Conservation (phyloP, 106 monocot genomes). For the Iris macrosiphon region DNA sequence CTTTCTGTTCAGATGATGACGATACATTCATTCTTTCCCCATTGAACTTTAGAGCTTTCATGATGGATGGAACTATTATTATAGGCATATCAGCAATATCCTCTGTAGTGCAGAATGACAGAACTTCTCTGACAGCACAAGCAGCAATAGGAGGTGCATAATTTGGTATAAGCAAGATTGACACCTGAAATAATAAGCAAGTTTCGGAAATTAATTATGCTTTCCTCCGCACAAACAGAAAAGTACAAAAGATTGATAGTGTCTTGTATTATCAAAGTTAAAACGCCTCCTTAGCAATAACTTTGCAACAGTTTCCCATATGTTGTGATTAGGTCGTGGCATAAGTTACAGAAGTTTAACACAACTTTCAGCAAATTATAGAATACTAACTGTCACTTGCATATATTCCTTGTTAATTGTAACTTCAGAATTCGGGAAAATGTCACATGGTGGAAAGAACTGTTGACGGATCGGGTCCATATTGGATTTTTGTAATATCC, state of each 20-base stretch:
- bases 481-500: too few species aligned
- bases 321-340: too few species aligned
- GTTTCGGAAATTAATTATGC: background rate
- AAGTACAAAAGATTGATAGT: background rate
- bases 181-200: conserved; percentile 29
- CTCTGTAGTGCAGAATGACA: conserved; percentile 25
- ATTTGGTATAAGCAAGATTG: conserved; percentile 46
- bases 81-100: conserved; percentile 13
- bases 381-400: too few species aligned
- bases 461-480: too few species aligned
- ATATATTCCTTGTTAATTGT: too few species aligned
- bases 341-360: too few species aligned
- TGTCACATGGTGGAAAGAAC: too few species aligned
- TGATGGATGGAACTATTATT: conserved; percentile 41
- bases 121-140: conserved; percentile 55
- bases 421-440: too few species aligned
- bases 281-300: too few species aligned
- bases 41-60: conserved; percentile 20
- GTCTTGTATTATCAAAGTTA: background rate
- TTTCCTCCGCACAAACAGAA: background rate
- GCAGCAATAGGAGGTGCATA: conserved; percentile 61
- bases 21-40: conserved; percentile 12
- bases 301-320: too few species aligned
- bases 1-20: conserved; percentile 4
- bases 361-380: too few species aligned